phyloP scores from a whole-genome alignment of 2,329 filamentous ascomycete genomes.

The Verticillium tricorpus region DNA sequence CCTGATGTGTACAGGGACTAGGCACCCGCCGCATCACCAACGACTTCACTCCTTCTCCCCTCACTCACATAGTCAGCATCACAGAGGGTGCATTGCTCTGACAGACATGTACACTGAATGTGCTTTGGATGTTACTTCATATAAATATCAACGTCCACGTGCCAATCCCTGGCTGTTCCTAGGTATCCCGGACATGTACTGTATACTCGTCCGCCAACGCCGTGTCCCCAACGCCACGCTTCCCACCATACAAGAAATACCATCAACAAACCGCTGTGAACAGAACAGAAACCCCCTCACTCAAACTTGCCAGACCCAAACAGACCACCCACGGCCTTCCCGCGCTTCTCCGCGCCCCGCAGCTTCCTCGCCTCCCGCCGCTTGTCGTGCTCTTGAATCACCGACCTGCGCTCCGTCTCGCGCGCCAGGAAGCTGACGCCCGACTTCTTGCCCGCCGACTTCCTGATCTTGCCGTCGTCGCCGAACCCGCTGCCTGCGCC shows the following conservation, averaged over 20 bases:
- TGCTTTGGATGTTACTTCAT: too few species aligned
- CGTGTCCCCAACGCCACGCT: neutral
- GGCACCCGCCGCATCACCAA: neutral
- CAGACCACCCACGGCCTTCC: constrained; percentile 53
- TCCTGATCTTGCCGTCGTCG: constrained; percentile 53
- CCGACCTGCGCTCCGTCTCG: constrained; percentile 52
- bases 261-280: neutral
- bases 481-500: constrained; percentile 32
- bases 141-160: neutral
- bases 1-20: neutral
- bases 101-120: too few species aligned
- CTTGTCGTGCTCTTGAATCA: constrained; percentile 52
- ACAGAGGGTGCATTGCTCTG: neutral
- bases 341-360: constrained; percentile 52
- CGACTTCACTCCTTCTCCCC: neutral
- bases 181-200: neutral
- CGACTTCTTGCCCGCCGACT: constrained; percentile 55
- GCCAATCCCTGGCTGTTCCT: neutral
- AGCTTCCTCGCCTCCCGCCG: constrained; percentile 54
- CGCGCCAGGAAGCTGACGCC: constrained; percentile 58
- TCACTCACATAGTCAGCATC: neutral
- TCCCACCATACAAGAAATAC: neutral
- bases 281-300: constrained; percentile 16
- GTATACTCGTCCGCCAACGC: neutral
- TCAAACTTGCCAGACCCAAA: constrained; percentile 54